Evolutionary conservation across 176 grass and related monocot species (phyloP).

Genomic region (Tuctoria greenei): DNA sequence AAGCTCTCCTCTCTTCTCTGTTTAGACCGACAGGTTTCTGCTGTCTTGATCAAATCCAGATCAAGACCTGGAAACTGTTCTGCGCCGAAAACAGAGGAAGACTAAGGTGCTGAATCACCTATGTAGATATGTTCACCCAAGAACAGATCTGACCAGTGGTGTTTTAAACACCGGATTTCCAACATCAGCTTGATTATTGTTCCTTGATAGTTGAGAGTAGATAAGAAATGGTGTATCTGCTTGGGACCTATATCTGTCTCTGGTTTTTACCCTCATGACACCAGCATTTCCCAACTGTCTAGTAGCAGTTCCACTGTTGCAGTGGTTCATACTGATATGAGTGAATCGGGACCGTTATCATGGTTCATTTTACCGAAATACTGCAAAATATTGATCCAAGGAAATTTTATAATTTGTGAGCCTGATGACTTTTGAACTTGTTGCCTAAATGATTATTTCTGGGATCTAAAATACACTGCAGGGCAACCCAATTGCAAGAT

Average conservation of each 20-base stretch:
- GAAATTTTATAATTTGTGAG: slow-evolving; percentile 15
- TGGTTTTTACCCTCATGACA: background rate
- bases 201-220: slow-evolving; percentile 10
- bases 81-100: no score
- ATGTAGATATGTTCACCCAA: no score
- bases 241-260: background rate
- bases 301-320: background rate
- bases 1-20: no score
- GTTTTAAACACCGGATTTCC: no score
- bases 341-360: background rate
- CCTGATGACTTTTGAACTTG: slow-evolving; percentile 11
- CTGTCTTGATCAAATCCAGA: no score
- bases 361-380: background rate
- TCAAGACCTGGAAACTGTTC: no score
- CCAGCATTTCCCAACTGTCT: background rate
- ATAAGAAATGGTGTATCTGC: background rate
- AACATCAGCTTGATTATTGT: background rate
- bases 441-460: slow-evolving; percentile 32
- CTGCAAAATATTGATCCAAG: slow-evolving; percentile 9
- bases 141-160: no score
- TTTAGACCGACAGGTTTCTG: no score
- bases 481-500: slow-evolving; percentile 88
- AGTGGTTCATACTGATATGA: slow-evolving; percentile 14
- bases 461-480: slow-evolving; percentile 48
- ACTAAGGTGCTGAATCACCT: no score